These are phyloP conservation scores for Colletotrichum paranaense DNA, from an alignment of 2,329 filamentous ascomycete genomes.

Conservation along the genomic window DNA sequence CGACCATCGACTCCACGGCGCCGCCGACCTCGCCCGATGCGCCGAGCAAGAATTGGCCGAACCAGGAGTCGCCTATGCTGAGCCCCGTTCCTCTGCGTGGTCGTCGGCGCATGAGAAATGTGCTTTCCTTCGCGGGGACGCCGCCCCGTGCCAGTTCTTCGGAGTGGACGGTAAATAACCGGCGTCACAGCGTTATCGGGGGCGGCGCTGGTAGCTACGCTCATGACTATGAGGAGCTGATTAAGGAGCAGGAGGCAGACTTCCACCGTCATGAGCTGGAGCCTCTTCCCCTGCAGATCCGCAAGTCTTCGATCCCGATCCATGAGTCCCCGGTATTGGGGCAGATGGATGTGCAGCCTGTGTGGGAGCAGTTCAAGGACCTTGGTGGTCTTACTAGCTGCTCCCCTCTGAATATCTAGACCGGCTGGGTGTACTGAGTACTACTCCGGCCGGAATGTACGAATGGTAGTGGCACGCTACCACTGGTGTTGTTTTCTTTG, in stretches of 20 bases:
- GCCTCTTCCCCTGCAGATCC: slow-evolving; percentile 37
- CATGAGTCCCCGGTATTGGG: slow-evolving; percentile 5
- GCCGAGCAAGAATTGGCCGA: slow-evolving; percentile 27
- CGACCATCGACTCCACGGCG: slow-evolving; percentile 41
- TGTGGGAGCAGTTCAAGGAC: slow-evolving; percentile 60
- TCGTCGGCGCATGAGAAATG: slow-evolving; percentile 40
- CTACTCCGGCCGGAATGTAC: no score
- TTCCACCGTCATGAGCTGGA: slow-evolving; percentile 27
- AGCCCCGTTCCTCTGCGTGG: slow-evolving; percentile 40
- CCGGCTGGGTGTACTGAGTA: neutral
- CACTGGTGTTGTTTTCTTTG: neutral
- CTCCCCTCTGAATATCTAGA: slow-evolving; percentile 19
- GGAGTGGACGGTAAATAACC: neutral
- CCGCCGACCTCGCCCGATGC: slow-evolving; percentile 39
- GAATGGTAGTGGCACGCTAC: neutral
- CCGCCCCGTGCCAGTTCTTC: slow-evolving; percentile 3
- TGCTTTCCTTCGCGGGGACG: slow-evolving; percentile 19
- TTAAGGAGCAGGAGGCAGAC: slow-evolving; percentile 37
- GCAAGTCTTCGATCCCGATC: slow-evolving; percentile 31
- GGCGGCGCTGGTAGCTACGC: slow-evolving; percentile 37
- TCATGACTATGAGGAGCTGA: slow-evolving; percentile 40
- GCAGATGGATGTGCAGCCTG: slow-evolving; percentile 42
- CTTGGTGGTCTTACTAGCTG: slow-evolving; percentile 54
- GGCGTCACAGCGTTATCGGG: slow-evolving; percentile 15
- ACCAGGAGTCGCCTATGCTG: slow-evolving; percentile 27